Percentiles rank a stretch among this genome's conserved stretches.
phyloP scores from a whole-genome alignment of 768 basidiomycete species.

The Tricholoma sp. region DNA sequence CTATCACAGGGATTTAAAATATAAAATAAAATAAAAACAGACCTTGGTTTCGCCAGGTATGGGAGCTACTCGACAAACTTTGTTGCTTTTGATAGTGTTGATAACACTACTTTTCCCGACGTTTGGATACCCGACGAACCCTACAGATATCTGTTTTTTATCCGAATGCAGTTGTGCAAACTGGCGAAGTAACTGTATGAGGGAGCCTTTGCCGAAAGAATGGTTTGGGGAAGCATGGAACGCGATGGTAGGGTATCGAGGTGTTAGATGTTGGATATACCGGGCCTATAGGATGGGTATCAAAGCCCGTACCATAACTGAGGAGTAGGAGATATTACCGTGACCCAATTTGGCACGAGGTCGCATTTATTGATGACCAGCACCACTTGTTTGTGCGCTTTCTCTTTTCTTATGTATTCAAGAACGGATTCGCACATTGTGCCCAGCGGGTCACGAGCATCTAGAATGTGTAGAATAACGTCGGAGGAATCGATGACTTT shows the following conservation, averaged over 20 bases:
- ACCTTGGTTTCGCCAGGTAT: constrained; percentile 96
- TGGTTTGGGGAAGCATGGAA: constrained; percentile 99
- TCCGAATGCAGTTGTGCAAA: constrained; percentile 97
- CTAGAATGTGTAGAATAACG: constrained; percentile 90
- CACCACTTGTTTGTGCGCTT: constrained; percentile 95
- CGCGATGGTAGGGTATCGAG: constrained; percentile 92
- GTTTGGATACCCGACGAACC: constrained; percentile 97
- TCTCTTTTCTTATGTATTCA: constrained; percentile 92
- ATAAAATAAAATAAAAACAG: constrained; percentile 18
- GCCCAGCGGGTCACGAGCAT: constrained; percentile 92
- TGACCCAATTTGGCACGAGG: constrained; percentile 97
- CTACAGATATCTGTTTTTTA: constrained; percentile 99
- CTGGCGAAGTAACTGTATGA: constrained; percentile 94
- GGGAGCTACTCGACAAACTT: constrained; percentile 95
- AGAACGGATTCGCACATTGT: constrained; percentile 94
- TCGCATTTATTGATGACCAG: constrained; percentile 98
- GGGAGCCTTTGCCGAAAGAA: constrained; percentile 97
- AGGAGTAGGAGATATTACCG: constrained; percentile 41
- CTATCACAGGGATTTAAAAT: neutral
- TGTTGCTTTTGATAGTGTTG: constrained; percentile 97
- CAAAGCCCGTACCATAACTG: constrained; percentile 3
- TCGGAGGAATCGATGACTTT: constrained; percentile 99
- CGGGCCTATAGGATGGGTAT: constrained; percentile 56
- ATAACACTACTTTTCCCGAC: constrained; percentile 97
- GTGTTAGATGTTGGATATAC: constrained; percentile 92